A percentile compares a stretch with the other conserved stretches of the same genome.
These are phyloP conservation scores for Orychophragmus violaceus DNA, from an alignment of 345 rosid genomes.

Conservation along the genomic window DNA sequence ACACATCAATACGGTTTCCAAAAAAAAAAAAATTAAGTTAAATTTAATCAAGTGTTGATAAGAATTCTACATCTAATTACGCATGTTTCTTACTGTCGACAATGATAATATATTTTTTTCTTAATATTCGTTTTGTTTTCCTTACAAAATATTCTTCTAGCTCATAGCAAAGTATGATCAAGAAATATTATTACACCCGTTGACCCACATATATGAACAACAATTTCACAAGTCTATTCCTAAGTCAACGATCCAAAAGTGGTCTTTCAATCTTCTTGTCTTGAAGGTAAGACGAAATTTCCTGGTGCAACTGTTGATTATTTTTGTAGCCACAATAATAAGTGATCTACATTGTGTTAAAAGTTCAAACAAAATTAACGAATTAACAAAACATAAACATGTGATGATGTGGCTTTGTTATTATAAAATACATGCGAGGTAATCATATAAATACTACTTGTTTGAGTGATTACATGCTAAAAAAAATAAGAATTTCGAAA, in stretches of 20 bases:
- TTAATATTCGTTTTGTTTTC: neutral
- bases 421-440: neutral
- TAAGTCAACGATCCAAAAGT: constrained; percentile 20
- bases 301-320: neutral
- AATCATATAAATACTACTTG: neutral
- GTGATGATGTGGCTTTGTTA: neutral
- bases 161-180: neutral
- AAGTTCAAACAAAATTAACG: neutral
- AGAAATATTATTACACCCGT: neutral
- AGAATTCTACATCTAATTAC: neutral
- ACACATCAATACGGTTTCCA: neutral
- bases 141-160: neutral
- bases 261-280: neutral
- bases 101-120: neutral
- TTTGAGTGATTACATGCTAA: neutral
- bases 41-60: neutral
- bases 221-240: constrained; percentile 6
- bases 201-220: neutral
- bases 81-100: neutral
- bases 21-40: neutral
- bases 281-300: constrained; percentile 17
- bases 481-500: too few relatives aligned
- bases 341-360: neutral
- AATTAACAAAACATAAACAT: neutral
- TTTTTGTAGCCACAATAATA: neutral